Evolutionary conservation across 2,329 filamentous ascomycete species (phyloP).

Genomic region (Alternaria angustiovoidea): DNA sequence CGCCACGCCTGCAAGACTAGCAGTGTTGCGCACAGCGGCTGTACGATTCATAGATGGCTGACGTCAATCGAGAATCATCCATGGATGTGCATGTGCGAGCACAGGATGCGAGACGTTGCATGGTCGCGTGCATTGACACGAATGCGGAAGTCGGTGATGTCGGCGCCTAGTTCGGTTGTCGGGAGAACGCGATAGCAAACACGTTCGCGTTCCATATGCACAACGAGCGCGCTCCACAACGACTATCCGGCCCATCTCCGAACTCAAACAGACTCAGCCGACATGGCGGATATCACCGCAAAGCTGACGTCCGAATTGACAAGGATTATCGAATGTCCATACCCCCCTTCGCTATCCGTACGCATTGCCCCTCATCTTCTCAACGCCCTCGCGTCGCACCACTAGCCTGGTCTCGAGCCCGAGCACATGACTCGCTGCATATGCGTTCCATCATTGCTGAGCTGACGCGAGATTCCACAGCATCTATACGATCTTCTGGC

Average conservation of each 20-base stretch:
- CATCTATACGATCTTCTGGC: conserved; percentile 48
- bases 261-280: conserved; percentile 9
- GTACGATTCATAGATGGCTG: conserved; percentile 14
- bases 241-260: conserved; percentile 12
- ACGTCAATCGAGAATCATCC: conserved; percentile 10
- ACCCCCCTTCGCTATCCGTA: conserved; percentile 61
- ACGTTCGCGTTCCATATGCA: conserved; percentile 11
- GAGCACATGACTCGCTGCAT: conserved; percentile 32
- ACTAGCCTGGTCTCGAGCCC: conserved; percentile 2
- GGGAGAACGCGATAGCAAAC: conserved; percentile 27
- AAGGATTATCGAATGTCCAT: conserved; percentile 58
- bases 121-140: conserved; percentile 14
- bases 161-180: conserved; percentile 23
- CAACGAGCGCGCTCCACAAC: conserved; percentile 19
- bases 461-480: conserved; percentile 42
- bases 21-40: conserved; percentile 9
- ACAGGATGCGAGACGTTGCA: conserved; percentile 1
- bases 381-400: conserved; percentile 19
- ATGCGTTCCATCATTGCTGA: conserved; percentile 21
- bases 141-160: conserved; percentile 19
- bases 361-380: conserved; percentile 29
- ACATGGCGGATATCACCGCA: conserved; percentile 28
- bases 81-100: background rate
- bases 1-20: conserved; percentile 9
- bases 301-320: conserved; percentile 54